Evolutionary conservation across 2,329 filamentous ascomycete genomes (phyloP).

Genomic region (Colletotrichum simmondsii): DNA sequence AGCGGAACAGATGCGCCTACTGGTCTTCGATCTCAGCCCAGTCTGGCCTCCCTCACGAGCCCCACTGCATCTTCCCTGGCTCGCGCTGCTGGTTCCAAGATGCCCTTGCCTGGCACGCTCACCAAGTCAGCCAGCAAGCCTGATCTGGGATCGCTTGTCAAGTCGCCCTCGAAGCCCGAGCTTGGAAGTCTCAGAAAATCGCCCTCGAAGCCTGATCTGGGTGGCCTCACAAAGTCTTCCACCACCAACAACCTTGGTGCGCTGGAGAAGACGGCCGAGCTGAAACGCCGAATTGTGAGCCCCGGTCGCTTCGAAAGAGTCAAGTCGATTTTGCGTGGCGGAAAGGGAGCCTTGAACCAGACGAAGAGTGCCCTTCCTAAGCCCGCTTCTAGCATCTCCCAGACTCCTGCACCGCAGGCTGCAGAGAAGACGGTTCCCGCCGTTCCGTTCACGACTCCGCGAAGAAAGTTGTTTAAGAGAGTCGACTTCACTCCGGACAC

Average conservation of each 20-base stretch:
- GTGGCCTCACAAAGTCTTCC: constrained; percentile 54
- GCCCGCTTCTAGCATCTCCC: constrained; percentile 50
- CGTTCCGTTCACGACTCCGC: constrained; percentile 71
- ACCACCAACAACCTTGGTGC: constrained; percentile 57
- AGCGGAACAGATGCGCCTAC: constrained; percentile 49
- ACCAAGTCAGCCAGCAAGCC: constrained; percentile 34
- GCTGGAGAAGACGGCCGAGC: constrained; percentile 44
- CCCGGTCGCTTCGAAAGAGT: constrained; percentile 65
- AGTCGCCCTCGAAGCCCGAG: constrained; percentile 63
- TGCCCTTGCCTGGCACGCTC: constrained; percentile 60
- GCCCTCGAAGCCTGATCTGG: constrained; percentile 59
- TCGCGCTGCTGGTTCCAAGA: constrained; percentile 66
- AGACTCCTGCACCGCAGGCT: constrained; percentile 57
- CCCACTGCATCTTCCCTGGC: constrained; percentile 82
- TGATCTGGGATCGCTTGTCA: constrained; percentile 38
- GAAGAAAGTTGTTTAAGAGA: constrained; percentile 74
- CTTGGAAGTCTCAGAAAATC: constrained; percentile 56
- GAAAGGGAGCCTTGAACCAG: constrained; percentile 50
- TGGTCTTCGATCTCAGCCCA: constrained; percentile 56
- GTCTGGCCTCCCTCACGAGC: constrained; percentile 72
- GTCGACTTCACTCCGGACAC: constrained; percentile 84
- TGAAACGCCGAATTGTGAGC: constrained; percentile 54
- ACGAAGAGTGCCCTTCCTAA: constrained; percentile 60
- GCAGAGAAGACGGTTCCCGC: constrained; percentile 64
- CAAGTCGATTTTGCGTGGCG: constrained; percentile 66